Base-by-base conservation (phyloP, 2,329 filamentous ascomycete genomes). In the Akanthomyces lecanii region DNA sequence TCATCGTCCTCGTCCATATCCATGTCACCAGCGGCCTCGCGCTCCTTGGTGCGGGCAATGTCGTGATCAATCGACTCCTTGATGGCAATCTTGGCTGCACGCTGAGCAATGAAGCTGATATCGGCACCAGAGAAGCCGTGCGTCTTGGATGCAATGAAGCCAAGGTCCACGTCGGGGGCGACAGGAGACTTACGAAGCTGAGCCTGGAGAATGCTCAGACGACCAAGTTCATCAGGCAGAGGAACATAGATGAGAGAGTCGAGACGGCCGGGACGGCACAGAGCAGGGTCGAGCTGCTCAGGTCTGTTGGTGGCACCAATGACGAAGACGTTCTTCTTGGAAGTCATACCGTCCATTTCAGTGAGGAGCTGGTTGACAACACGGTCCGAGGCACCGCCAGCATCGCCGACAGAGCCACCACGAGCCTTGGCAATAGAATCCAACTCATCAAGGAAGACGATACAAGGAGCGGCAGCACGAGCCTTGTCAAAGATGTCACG, bases 261-360 rank as follows among this genome's bases (percentile, higher is more conserved):
- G 55, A 99, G 90, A 92, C 95, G 95, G 70, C 95, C 95, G 63
- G 95, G 95, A 85, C 95, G 93, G 86, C 94, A 97, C 71, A 99
- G 86, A 70, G 95, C 95, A 75, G 95, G 95, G 78, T 99, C 95
- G 65, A 99, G 90, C 82, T 98, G 95, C 82, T 99, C 95, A 50
- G 95, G 95, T 82, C 95, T 87, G 84, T 99, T 99, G 78, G 95
- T 99, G 52, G 95, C 95, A 77, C 95, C 95, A 71, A 99, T 99
- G 68, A 99, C 95, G 80, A 99, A 99, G 68, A 99, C 95, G 77
- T 99, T 99, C 90, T 99, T 99, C 91, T 99, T 99, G 45, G 94
- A 97, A 52, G 94, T 98, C 94, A 98, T 98, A 72, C 94, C 94
- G 70, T 98, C 94, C 94, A 98, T 97, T 86, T 98, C 92, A 69